Conservation (phyloP, 768 basidiomycete species). For the Gelatoporia subvermispora region DNA sequence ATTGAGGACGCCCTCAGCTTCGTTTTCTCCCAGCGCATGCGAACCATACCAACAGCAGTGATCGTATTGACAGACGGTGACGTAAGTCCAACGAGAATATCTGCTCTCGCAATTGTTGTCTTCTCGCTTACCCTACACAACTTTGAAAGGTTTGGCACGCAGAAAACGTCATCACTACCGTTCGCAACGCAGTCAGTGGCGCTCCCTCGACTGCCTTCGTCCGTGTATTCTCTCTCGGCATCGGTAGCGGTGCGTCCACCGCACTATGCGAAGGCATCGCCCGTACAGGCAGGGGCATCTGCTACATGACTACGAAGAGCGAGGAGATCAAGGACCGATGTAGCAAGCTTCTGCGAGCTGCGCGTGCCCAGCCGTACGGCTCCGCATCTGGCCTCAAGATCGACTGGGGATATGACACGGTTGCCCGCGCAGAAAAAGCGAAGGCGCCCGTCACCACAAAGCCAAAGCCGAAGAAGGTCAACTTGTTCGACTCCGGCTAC, state of each 20-base stretch:
- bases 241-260: slow-evolving; percentile 46
- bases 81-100: slow-evolving; percentile 21
- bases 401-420: slow-evolving; percentile 36
- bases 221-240: slow-evolving; percentile 56
- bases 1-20: slow-evolving; percentile 35
- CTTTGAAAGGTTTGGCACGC: slow-evolving; percentile 10
- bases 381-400: slow-evolving; percentile 41
- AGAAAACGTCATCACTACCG: slow-evolving; percentile 14
- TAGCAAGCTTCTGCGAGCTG: slow-evolving; percentile 45
- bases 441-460: not conserved
- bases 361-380: slow-evolving; percentile 30
- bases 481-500: not conserved
- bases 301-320: slow-evolving; percentile 38
- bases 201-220: slow-evolving; percentile 28
- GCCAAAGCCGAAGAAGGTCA: not conserved
- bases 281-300: slow-evolving; percentile 45
- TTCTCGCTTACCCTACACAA: not conserved
- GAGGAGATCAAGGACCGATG: slow-evolving; percentile 48
- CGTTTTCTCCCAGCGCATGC: slow-evolving; percentile 32
- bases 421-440: not conserved
- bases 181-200: slow-evolving; percentile 28
- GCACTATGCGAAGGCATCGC: slow-evolving; percentile 53
- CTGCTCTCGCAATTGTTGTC: too few relatives aligned
- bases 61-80: slow-evolving; percentile 60
- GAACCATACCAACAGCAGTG: slow-evolving; percentile 38